Evolutionary conservation across 2,329 filamentous ascomycete genomes (phyloP), one percentile per base, ranked within the genome.

Genomic region (Fusarium bulbicola): DNA sequence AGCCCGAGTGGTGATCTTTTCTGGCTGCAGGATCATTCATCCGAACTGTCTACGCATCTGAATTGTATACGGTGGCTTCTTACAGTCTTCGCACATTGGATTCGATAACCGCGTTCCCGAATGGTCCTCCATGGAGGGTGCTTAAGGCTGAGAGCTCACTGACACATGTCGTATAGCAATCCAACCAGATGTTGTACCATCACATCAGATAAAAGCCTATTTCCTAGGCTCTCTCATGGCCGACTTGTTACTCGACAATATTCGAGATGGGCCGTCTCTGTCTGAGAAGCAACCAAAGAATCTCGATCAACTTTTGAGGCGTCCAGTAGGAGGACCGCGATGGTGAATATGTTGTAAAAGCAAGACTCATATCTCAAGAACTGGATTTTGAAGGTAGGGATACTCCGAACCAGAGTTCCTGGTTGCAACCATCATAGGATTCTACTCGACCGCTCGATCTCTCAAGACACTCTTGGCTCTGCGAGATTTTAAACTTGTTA

Each of bases 351-450:
- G 21, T 34, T 59, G 20, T 37, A 34, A 58, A 59, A 70, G 52
- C 36, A 34, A 49, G 30, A 53, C 40, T 63, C 20, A 53, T 46
- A 64, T 53, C 46, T 49, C 36, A 54, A 26, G n/a, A 54, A 54
- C 50, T 43, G 37, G 36, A 20, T 46, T 69, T 53, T 20, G 1
- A 36, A 46, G 32, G 66, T 54, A 65, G 46, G 66, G 66, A 61
- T 69, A 37, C 46, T 63, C 28, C 15, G 18, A 47, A n/a, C 39
- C 50, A n/a, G 36, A 53, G 24, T 39, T 59, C 20, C 32, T 40
- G 66, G 66, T 70, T 69, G 66, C 66, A 70, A 65, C 59, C 59
- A 59, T 43, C 30, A 64, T 64, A 14, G 13, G n/a, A 39, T 34
- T 39, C 11, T 49, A 16, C 26, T 65, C 46, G 39, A 69, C 70